phyloP scores from a whole-genome alignment of 371 early-diverging fungal genomes.

The Syncephalastrum sp. region DNA sequence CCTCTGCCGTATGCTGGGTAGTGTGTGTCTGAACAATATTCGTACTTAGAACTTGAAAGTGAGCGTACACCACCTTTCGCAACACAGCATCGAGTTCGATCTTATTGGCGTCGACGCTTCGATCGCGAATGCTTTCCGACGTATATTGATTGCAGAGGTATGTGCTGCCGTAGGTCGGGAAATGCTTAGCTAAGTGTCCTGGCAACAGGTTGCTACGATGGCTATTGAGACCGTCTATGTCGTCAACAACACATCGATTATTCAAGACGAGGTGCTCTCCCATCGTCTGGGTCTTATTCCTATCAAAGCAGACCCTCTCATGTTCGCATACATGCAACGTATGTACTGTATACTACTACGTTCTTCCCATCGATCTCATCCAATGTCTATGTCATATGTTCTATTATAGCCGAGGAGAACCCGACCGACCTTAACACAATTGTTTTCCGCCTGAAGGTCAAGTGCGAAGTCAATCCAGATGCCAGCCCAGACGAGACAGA shows the following conservation, averaged over 20 bases:
- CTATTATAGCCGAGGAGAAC: slow-evolving; percentile 51
- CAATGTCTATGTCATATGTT: background rate
- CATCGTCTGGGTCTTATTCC: slow-evolving; percentile 98
- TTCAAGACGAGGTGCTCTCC: slow-evolving; percentile 98
- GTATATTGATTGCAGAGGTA: slow-evolving; percentile 95
- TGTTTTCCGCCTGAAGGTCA: slow-evolving; percentile 83
- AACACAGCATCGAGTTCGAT: slow-evolving; percentile 91
- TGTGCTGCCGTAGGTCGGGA: background rate
- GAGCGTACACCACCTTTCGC: slow-evolving; percentile 66
- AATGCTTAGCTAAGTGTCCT: background rate
- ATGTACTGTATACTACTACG: slow-evolving; percentile 7
- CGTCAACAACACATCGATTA: slow-evolving; percentile 91
- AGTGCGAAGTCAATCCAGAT: slow-evolving; percentile 66
- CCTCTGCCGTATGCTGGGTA: too few relatives aligned
- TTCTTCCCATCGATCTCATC: background rate
- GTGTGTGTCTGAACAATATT: background rate
- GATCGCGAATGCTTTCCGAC: slow-evolving; percentile 94
- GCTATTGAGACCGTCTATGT: slow-evolving; percentile 97
- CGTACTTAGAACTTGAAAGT: slow-evolving; percentile 59
- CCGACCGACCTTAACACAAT: slow-evolving; percentile 94
- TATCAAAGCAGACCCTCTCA: slow-evolving; percentile 81
- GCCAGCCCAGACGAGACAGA: slow-evolving; percentile 69
- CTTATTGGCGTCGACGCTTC: slow-evolving; percentile 92
- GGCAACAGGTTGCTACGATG: slow-evolving; percentile 86
- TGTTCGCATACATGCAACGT: slow-evolving; percentile 74